Evolutionary conservation across 148 eudicot species (phyloP).

Genomic region (Rhododendron ferrugineum): DNA sequence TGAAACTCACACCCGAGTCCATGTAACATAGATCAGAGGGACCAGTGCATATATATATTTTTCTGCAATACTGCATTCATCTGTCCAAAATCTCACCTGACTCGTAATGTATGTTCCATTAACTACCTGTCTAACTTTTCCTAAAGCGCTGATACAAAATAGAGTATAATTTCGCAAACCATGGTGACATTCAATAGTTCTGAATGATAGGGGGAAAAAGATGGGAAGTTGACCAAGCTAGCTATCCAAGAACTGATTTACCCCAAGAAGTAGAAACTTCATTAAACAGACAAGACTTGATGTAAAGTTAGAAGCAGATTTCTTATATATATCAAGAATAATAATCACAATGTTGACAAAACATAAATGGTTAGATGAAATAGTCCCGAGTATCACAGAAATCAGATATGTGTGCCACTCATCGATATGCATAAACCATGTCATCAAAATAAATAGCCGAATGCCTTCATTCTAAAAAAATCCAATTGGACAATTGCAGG

Average conservation of each 20-base stretch:
- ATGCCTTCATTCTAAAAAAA: not conserved
- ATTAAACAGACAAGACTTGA: not conserved
- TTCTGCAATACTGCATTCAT: not conserved
- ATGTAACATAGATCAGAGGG: too few species aligned
- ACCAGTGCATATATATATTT: not conserved
- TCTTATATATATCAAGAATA: not conserved
- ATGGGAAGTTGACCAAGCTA: not conserved
- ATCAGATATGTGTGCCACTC: not conserved
- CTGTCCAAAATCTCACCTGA: not conserved
- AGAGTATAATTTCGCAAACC: not conserved
- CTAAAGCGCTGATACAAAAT: not conserved
- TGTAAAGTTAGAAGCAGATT: not conserved
- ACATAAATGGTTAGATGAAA: not conserved
- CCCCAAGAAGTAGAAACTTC: not conserved
- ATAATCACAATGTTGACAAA: not conserved
- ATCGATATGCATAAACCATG: not conserved
- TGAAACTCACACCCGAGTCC: too few species aligned
- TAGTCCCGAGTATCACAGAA: not conserved
- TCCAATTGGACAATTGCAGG: slow-evolving; percentile 26
- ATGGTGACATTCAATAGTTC: not conserved
- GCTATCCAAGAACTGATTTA: not conserved
- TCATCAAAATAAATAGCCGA: not conserved
- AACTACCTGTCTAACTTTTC: not conserved
- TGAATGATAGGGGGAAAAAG: not conserved
- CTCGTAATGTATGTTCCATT: not conserved